phyloP scores from a whole-genome alignment of 2,329 filamentous ascomycete species.

The Fusarium euwallaceae region DNA sequence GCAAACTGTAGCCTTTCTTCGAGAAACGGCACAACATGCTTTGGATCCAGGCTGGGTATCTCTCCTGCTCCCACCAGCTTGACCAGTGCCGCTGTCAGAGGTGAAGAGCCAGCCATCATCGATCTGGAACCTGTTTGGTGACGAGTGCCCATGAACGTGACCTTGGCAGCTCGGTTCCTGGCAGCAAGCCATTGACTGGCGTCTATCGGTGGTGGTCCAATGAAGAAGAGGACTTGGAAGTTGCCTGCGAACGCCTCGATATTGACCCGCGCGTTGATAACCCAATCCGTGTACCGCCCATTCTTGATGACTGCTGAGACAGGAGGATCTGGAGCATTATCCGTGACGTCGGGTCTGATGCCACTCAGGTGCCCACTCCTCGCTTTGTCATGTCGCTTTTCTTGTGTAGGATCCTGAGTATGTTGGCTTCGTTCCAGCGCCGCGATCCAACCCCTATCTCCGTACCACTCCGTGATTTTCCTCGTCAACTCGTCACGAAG shows the following conservation, averaged over 20 bases:
- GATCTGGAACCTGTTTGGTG: conserved; percentile 49
- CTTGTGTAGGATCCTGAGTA: not conserved
- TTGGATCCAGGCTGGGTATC: conserved; percentile 54
- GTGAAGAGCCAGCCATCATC: conserved; percentile 63
- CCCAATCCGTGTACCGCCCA: conserved; percentile 72
- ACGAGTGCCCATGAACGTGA: conserved; percentile 67
- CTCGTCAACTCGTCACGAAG: conserved; percentile 52
- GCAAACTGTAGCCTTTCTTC: conserved; percentile 52
- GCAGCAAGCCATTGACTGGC: conserved; percentile 64
- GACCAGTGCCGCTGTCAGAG: conserved; percentile 64
- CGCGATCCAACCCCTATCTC: conserved; percentile 48
- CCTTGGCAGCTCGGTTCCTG: conserved; percentile 71
- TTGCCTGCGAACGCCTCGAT: conserved; percentile 72
- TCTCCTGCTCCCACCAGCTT: conserved; percentile 54
- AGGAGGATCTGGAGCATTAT: conserved; percentile 42
- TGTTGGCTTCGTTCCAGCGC: conserved; percentile 24
- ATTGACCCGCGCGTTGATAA: conserved; percentile 73
- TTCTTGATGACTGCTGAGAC: conserved; percentile 52
- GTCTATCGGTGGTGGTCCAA: conserved; percentile 66
- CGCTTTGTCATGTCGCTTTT: conserved; percentile 3
- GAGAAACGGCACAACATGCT: conserved; percentile 58
- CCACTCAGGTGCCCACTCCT: conserved; percentile 9
- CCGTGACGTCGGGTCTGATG: conserved; percentile 44
- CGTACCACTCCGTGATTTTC: conserved; percentile 67
- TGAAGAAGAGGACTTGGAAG: conserved; percentile 75